These are phyloP conservation scores for Penicillium italicum DNA, from an alignment of 2,329 filamentous ascomycete genomes.

Conservation along the genomic window DNA sequence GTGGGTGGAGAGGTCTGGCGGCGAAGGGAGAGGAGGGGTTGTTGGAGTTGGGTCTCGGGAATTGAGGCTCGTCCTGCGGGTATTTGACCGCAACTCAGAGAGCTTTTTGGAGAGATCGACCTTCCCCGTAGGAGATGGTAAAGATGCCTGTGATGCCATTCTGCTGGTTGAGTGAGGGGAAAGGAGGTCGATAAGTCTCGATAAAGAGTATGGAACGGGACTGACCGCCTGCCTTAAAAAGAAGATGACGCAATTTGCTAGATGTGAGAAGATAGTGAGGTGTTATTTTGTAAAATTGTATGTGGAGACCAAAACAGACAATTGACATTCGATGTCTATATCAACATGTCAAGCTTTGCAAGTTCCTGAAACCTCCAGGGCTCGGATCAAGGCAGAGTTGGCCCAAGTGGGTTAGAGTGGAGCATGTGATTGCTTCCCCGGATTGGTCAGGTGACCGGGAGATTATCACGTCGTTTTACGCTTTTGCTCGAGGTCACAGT, in stretches of 20 bases:
- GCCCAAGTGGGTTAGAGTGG: constrained; percentile 7
- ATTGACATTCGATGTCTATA: not conserved
- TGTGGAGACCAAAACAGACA: not conserved
- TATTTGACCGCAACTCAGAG: constrained; percentile 34
- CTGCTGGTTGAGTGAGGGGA: constrained; percentile 8
- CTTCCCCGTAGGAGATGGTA: constrained; percentile 20
- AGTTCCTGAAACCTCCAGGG: not conserved
- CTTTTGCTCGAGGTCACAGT: constrained; percentile 2
- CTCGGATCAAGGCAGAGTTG: no score
- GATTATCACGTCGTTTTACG: not conserved
- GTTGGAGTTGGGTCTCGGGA: constrained; percentile 60
- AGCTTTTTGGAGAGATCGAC: constrained; percentile 43
- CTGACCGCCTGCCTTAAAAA: constrained; percentile 9
- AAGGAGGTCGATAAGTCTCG: constrained; percentile 8
- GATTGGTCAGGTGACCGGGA: constrained; percentile 7
- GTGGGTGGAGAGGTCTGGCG: constrained; percentile 59
- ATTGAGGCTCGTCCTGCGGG: constrained; percentile 30
- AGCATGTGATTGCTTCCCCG: constrained; percentile 6
- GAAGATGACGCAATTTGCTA: not conserved
- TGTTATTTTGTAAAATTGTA: not conserved
- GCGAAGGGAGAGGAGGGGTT: constrained; percentile 69
- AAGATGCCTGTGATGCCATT: constrained; percentile 25
- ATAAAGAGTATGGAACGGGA: not conserved
- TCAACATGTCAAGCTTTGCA: not conserved
- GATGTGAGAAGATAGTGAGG: not conserved